Evolutionary conservation across 768 basidiomycete genomes (phyloP).

Genomic region (Boletus insuetus): DNA sequence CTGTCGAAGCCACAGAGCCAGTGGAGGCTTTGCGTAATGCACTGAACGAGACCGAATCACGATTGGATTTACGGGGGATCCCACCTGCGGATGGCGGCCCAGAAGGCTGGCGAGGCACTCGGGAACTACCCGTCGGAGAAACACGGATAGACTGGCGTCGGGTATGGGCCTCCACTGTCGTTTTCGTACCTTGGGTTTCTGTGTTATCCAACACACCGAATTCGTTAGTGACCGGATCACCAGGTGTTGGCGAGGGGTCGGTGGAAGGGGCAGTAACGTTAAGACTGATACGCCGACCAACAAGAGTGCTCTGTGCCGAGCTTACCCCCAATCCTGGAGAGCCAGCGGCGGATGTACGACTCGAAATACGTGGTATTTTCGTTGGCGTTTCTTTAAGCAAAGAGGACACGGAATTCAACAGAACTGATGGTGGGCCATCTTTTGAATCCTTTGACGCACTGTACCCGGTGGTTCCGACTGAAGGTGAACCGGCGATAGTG

Average conservation of each 20-base stretch:
- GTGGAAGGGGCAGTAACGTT: slow-evolving; percentile 56
- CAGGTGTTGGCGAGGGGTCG: slow-evolving; percentile 59
- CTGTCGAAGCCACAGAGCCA: slow-evolving; percentile 70
- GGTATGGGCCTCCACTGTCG: slow-evolving; percentile 31
- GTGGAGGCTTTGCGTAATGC: slow-evolving; percentile 81
- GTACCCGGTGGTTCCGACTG: slow-evolving; percentile 64
- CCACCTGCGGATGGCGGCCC: slow-evolving; percentile 43
- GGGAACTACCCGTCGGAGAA: slow-evolving; percentile 62
- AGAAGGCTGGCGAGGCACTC: slow-evolving; percentile 64
- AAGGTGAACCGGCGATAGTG: slow-evolving; percentile 92
- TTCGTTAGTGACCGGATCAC: slow-evolving; percentile 55
- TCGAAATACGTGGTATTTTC: slow-evolving; percentile 91
- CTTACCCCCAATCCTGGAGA: slow-evolving; percentile 70
- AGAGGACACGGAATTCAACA: slow-evolving; percentile 48
- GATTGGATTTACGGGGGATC: slow-evolving; percentile 62
- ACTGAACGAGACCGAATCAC: slow-evolving; percentile 78
- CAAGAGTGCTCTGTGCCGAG: slow-evolving; percentile 44
- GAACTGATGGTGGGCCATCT: slow-evolving; percentile 54
- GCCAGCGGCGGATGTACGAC: slow-evolving; percentile 69
- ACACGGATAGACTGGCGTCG: slow-evolving; percentile 58
- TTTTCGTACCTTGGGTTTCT: slow-evolving; percentile 47
- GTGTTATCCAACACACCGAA: slow-evolving; percentile 77
- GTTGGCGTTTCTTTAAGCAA: slow-evolving; percentile 84
- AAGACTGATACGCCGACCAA: slow-evolving; percentile 65
- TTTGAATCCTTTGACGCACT: slow-evolving; percentile 52